Evolutionary conservation across 139 green algal species (phyloP).

Genomic region (Chlorella sp.): DNA sequence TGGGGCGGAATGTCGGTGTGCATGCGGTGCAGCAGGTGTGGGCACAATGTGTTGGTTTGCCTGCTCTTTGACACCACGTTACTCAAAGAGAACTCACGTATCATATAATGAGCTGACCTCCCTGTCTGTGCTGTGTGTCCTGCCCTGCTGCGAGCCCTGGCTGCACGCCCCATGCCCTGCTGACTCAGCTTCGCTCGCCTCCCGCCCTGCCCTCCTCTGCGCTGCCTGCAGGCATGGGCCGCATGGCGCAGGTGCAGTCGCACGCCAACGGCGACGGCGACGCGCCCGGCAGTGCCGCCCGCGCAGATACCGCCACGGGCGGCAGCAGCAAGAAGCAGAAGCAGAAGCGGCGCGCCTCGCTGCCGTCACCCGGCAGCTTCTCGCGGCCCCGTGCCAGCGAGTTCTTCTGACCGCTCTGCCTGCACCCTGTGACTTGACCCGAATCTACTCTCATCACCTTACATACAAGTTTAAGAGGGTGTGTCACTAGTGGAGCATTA

Average conservation of each 20-base stretch:
- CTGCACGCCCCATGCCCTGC: neutral
- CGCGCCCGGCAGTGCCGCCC: neutral
- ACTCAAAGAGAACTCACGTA: too few species aligned
- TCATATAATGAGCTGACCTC: neutral
- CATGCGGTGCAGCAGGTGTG: neutral
- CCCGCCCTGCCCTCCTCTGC: neutral
- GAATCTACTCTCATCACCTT: neutral
- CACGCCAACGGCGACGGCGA: neutral
- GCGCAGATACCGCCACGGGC: neutral
- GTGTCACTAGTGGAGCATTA: too few species aligned
- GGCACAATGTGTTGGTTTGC: too few species aligned
- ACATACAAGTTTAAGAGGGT: too few species aligned
- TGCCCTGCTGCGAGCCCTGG: neutral
- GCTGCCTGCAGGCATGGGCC: neutral
- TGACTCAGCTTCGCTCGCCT: neutral
- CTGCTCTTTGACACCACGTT: neutral
- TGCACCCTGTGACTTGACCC: neutral
- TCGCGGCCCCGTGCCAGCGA: neutral
- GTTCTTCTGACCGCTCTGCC: conserved; percentile 19
- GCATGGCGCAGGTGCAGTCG: neutral
- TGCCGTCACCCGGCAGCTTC: conserved; percentile 14
- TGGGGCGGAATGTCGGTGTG: neutral
- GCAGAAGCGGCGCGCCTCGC: conserved; percentile 5
- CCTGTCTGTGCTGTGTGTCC: neutral
- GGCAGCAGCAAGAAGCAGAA: conserved; percentile 19